Evolutionary conservation across 164 flowering plant species (phyloP), one percentile per base, ranked within the genome.

Genomic region (Nelumbo lutea): DNA sequence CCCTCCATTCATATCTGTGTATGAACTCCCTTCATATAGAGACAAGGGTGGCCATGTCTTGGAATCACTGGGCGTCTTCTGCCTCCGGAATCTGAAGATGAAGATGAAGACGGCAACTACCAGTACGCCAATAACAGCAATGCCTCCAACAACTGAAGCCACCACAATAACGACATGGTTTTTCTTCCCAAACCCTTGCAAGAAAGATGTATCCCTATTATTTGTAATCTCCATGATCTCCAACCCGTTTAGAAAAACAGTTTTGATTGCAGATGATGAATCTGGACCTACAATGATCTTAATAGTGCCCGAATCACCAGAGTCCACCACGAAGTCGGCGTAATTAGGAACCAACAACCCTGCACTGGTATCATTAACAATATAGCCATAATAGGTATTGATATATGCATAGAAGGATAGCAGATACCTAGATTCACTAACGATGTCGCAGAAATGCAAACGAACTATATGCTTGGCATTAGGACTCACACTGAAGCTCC

Each of bases 361-460:
- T 14, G 14, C 13, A 1, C 14, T 6, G 56, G 48, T 65, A 0
- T 78, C 74, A 56, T 64, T 3, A 5, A 82, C 64, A 45, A 3
- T 0, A 40, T 27, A 6, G 9, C 11, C 3, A 45, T 41, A 78
- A 27, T 72, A 50, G 10, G 61, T 44, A 61, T 75, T n/a, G 3
- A 86, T 67, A 42, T 46, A 80, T 13, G 80, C 44, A 62, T 76
- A 64, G 61, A 85, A 84, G 9, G 0, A 1, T 1, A 78, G 2
- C n/a, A 0, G 1, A 42, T 48, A 42, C 0, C 2, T 5, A 0
- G 75, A 4, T 10, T 55, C 2, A 70, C 98, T 94, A 9, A 86
- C 91, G 64, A 91, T 91, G 72, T 94, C 98, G 70, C 97, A 91
- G 68, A 91, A 91, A 76, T 94, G 98, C 78, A 84, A 47, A 70